A percentile compares a stretch with the other conserved stretches of the same genome.
These are phyloP conservation scores for Cladosporium velox DNA, from an alignment of 2,329 filamentous ascomycete species.

Conservation along the genomic window DNA sequence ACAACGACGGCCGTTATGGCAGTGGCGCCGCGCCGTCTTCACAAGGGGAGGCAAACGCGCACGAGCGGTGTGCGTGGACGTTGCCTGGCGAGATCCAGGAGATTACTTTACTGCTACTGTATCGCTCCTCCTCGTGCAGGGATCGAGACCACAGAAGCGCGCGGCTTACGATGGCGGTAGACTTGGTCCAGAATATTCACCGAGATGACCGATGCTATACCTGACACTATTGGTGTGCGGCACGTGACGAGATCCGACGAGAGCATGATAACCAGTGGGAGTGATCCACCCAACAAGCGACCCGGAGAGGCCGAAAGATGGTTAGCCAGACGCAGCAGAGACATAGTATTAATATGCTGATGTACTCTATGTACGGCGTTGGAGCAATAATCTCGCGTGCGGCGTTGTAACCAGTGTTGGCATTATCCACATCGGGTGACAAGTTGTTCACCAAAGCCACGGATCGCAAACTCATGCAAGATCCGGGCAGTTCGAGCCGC, in stretches of 20 bases:
- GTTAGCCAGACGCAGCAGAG: background rate
- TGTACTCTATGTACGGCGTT: background rate
- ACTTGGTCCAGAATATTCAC: background rate
- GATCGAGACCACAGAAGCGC: background rate
- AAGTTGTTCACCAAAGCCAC: conserved; percentile 11
- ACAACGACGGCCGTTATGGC: background rate
- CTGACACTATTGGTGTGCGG: background rate
- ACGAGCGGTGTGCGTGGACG: background rate
- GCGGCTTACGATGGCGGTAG: background rate
- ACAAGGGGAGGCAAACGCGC: background rate
- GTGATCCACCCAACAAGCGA: background rate
- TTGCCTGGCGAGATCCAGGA: background rate
- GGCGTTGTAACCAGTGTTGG: background rate
- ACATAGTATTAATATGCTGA: background rate
- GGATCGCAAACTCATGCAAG: conserved; percentile 2
- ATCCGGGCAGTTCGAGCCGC: background rate
- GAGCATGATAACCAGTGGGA: background rate
- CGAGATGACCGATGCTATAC: background rate
- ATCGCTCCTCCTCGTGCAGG: background rate
- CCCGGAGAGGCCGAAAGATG: background rate
- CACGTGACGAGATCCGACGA: background rate
- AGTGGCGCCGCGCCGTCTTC: conserved; percentile 4
- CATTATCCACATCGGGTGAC: background rate
- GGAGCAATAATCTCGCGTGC: background rate
- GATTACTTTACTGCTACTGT: background rate